Conservation (phyloP, 192 early-diverging fungal genomes). For the Linnemannia hyalina region DNA sequence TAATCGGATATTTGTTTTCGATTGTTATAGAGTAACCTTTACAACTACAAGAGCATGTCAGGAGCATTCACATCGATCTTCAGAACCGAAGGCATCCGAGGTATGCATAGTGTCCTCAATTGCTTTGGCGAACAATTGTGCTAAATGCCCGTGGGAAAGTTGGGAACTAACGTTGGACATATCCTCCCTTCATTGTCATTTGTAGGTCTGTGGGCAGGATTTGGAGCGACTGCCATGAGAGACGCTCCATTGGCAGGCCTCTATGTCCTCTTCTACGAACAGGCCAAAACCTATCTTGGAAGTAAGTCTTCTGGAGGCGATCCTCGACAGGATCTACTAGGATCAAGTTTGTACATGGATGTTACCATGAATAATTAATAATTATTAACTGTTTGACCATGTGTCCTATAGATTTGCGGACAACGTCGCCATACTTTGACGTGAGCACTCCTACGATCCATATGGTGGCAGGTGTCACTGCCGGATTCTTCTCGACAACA, state of each 20-base stretch:
- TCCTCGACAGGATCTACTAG: not conserved
- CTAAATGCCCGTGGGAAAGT: not conserved
- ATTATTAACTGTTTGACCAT: not conserved
- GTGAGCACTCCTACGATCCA: slow-evolving; percentile 66
- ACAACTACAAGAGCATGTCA: slow-evolving; percentile 80
- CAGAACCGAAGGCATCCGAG: slow-evolving; percentile 73
- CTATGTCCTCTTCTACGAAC: slow-evolving; percentile 91
- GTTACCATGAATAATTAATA: not conserved
- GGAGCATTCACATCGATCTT: slow-evolving; percentile 79
- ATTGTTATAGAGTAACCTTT: slow-evolving; percentile 79
- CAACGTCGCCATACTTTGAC: slow-evolving; percentile 38
- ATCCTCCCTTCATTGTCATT: not conserved
- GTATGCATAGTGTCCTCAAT: slow-evolving; percentile 21
- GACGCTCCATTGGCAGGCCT: slow-evolving; percentile 94
- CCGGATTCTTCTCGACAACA: slow-evolving; percentile 81
- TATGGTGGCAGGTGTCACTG: slow-evolving; percentile 73
- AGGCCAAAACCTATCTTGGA: slow-evolving; percentile 68
- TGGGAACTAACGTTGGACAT: not conserved
- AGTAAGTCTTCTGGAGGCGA: slow-evolving; percentile 34
- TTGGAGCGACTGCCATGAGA: slow-evolving; percentile 86
- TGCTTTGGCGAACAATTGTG: not conserved
- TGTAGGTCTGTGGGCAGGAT: slow-evolving; percentile 87
- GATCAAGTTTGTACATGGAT: not conserved
- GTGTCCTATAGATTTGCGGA: slow-evolving; percentile 19
- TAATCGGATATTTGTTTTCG: slow-evolving; percentile 7